Evolutionary conservation across 208 protist genomes (phyloP).

Genomic region (Plasmodiophora brassicae): DNA sequence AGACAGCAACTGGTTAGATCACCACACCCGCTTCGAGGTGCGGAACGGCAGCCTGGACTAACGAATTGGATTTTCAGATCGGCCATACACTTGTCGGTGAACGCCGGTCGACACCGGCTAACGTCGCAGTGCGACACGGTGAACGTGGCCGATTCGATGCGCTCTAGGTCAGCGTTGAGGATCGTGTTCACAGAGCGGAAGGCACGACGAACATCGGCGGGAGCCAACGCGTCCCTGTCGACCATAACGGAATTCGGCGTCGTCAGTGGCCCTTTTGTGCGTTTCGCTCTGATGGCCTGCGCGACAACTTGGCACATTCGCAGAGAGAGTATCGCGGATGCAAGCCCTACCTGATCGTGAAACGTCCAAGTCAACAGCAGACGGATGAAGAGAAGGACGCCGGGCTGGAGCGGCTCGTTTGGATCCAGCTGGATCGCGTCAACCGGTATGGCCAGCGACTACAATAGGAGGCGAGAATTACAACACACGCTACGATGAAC

Average conservation of each 20-base stretch:
- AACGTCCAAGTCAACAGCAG: not conserved
- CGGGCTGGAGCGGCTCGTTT: not conserved
- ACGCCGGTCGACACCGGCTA: too few species aligned
- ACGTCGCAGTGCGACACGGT: too few species aligned
- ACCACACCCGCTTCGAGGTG: too few species aligned
- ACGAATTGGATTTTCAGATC: too few species aligned
- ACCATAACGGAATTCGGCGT: not conserved
- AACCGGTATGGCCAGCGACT: not conserved
- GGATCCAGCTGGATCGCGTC: not conserved
- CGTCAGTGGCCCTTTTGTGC: not conserved
- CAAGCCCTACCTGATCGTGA: not conserved
- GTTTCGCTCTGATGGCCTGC: not conserved
- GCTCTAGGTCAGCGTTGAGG: too few species aligned
- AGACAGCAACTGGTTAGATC: too few species aligned
- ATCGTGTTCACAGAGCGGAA: too few species aligned
- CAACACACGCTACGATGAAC: too few species aligned
- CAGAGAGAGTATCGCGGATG: not conserved
- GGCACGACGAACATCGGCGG: not conserved
- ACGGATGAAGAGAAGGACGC: not conserved
- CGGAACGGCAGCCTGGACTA: too few species aligned
- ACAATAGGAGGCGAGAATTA: too few species aligned
- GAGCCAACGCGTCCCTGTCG: not conserved
- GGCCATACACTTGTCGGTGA: too few species aligned
- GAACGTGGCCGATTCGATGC: too few species aligned
- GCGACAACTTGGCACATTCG: not conserved